These are phyloP conservation scores for Cyberlindnera euphorbiiphila DNA, from an alignment of 805 yeast species.

Conservation along the genomic window DNA sequence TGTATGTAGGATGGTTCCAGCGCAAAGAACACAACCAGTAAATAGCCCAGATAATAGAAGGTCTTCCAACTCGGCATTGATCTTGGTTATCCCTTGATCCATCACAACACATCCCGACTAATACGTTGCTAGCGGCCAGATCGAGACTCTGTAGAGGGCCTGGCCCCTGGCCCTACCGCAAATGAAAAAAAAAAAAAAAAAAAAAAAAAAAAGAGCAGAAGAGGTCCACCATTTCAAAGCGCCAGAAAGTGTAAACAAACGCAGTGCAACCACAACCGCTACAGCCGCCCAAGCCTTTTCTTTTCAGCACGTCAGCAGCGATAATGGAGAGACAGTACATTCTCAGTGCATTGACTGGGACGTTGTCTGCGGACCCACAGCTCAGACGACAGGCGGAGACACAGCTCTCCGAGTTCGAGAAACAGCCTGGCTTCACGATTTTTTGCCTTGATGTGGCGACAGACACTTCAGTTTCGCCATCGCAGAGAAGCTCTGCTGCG, in stretches of 20 bases:
- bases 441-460: constrained; percentile 47
- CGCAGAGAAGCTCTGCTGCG: constrained; percentile 55
- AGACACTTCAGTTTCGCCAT: constrained; percentile 39
- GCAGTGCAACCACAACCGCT: neutral
- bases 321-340: constrained; percentile 44
- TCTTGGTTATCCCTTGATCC: too few relatives aligned
- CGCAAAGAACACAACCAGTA: constrained; percentile 45
- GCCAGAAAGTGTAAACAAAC: constrained; percentile 18
- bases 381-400: constrained; percentile 51
- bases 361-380: constrained; percentile 48
- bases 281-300: neutral
- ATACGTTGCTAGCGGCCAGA: too few relatives aligned
- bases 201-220: neutral
- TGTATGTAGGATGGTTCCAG: constrained; percentile 82
- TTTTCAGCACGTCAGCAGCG: neutral
- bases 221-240: too few relatives aligned
- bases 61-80: constrained; percentile 18
- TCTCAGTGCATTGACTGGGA: constrained; percentile 47
- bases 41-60: constrained; percentile 24
- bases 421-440: constrained; percentile 54
- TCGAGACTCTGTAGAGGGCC: too few relatives aligned
- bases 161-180: neutral
- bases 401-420: constrained; percentile 47
- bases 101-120: too few relatives aligned
- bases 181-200: neutral